Evolutionary conservation across 306 rosid species (phyloP), one percentile per base, ranked within the genome.

Genomic region (Corylus avellana): DNA sequence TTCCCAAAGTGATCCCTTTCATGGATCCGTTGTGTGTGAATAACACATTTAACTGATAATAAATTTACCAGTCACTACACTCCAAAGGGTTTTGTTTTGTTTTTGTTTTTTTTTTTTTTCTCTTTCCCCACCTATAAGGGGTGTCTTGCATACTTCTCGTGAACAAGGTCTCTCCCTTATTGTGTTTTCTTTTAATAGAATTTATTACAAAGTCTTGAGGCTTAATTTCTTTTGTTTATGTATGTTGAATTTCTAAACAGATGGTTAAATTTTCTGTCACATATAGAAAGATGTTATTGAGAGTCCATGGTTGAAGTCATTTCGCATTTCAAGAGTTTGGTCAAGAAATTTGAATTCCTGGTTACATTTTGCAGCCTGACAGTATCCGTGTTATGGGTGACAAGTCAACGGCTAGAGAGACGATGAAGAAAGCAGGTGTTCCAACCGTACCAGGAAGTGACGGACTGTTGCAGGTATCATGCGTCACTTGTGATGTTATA

Each of bases 301-400:
- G 58, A 27, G 51, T 69, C 54, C 57, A 35, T 70, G n/a, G 64
- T 79, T 50, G 63, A 51, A 35, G 63, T 68, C 29, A 69, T 84
- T 63, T 79, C 63, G 53, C 71, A 20, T 76, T 74, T 48, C 17
- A 39, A 73, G 76, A 55, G 48, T 77, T 42, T 20, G 74, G 32
- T 48, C 51, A 68, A 42, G 50, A 68, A 81, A 77, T 51, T 86
- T 77, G 55, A 81, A 69, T 67, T 70, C 68, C 73, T 82, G 20
- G 76, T 66, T 76, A 72, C 80, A 74, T 57, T 75, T 83, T 89
- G 85, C 92, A 95, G 99, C 93, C 98, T 49, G 94, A 90, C 63
- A 95, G 98, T 84, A 95, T 95, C 74, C 90, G 94, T 73, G 88
- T 95, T 77, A 95, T 95, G 99, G 99, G 99, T 86, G 97, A 95